These are phyloP conservation scores for Ceratobasidium sp. DNA, from an alignment of 1,284 basidiomycete genomes.

Conservation along the genomic window DNA sequence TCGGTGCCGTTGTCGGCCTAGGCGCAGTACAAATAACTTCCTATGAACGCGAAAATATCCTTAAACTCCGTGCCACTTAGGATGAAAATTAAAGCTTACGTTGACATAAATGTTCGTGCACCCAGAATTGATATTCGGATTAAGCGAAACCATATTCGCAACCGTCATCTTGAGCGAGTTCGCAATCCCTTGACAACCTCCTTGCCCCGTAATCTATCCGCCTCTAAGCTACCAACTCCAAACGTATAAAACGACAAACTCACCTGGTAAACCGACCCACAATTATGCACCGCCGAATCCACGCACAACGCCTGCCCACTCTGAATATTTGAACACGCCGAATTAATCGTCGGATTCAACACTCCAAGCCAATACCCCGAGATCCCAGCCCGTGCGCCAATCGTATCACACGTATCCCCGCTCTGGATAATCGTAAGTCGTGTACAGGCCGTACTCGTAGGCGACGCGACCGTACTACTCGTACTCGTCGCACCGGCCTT, in stretches of 20 bases:
- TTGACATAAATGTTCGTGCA: not conserved
- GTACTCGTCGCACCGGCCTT: not conserved
- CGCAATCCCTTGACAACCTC: slow-evolving; percentile 7
- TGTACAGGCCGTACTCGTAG: slow-evolving; percentile 1
- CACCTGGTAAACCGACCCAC: slow-evolving; percentile 15
- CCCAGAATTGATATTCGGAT: slow-evolving; percentile 10
- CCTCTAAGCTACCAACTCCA: not conserved
- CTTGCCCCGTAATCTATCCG: slow-evolving; percentile 6
- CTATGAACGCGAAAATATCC: not conserved
- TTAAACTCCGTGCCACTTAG: too few relatives aligned
- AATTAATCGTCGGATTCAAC: slow-evolving; percentile 14
- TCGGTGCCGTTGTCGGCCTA: not conserved
- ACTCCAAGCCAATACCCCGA: slow-evolving; percentile 15
- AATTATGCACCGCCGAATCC: not conserved
- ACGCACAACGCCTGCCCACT: slow-evolving; percentile 1
- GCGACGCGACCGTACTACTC: not conserved
- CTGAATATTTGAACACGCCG: slow-evolving; percentile 13
- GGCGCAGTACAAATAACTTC: slow-evolving; percentile 16
- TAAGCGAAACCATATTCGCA: slow-evolving; percentile 4
- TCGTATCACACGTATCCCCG: slow-evolving; percentile 10
- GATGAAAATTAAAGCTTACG: not conserved
- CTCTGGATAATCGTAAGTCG: not conserved
- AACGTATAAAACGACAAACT: too few relatives aligned
- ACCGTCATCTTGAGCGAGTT: slow-evolving; percentile 1
- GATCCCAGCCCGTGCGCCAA: slow-evolving; percentile 4